Evolutionary conservation across 257 asterid genomes (phyloP).

Genomic region (Nicotiana tabacum): DNA sequence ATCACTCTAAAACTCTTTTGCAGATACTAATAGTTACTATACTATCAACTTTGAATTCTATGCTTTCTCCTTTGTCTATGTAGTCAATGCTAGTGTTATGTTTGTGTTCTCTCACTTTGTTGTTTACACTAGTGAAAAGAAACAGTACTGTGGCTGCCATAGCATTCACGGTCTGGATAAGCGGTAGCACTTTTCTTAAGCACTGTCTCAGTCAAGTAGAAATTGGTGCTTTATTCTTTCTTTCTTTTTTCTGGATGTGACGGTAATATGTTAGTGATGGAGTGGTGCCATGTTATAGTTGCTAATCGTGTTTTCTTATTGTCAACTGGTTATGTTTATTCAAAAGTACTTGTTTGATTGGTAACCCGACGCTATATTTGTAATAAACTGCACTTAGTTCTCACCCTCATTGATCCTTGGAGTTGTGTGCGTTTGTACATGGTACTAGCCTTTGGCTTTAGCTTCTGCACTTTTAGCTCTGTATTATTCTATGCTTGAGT

Average conservation of each 20-base stretch:
- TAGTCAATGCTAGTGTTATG: background rate
- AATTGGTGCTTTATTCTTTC: background rate
- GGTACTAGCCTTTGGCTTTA: background rate
- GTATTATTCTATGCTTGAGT: background rate
- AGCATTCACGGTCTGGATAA: background rate
- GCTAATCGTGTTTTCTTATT: background rate
- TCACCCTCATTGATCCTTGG: conserved; percentile 1
- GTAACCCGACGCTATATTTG: background rate
- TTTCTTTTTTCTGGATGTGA: background rate
- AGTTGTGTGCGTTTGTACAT: conserved; percentile 1
- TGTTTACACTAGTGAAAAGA: background rate
- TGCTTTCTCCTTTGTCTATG: background rate
- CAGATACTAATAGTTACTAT: background rate
- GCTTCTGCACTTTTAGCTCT: background rate
- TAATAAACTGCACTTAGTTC: background rate
- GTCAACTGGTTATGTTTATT: background rate
- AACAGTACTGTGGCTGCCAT: background rate
- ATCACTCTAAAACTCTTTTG: background rate
- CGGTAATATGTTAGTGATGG: background rate
- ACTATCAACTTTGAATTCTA: background rate
- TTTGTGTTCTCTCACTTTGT: background rate
- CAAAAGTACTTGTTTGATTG: background rate
- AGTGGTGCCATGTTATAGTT: background rate
- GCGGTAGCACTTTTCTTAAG: background rate
- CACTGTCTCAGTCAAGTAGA: background rate